Base-by-base conservation (phyloP, 2,329 filamentous ascomycete species). In the Fonsecaea monophora region DNA sequence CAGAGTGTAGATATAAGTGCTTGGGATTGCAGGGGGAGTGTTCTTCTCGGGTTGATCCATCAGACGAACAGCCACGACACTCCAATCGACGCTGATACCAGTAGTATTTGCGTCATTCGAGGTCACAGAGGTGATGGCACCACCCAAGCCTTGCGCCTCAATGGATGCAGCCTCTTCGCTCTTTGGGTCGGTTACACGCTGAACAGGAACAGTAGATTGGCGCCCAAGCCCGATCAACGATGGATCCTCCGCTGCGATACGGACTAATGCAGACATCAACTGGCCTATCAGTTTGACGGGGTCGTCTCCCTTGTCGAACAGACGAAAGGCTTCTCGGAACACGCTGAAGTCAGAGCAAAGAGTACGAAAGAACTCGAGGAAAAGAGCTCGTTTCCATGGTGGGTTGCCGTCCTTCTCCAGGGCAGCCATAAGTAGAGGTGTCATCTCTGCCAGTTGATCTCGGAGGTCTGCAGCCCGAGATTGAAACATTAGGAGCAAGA, bases 21-120 rank as follows among this genome's bases (percentile, higher is more conserved):
- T 94, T 0, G 95, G 95, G 25, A 96, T 86, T 0, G 82, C 73
- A 3, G 94, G 93, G 0, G 94, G 86, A 56, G 97, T 94, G 0
- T 88, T 87, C 77, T 98, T 99, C 80, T 99, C 95, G 21, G 98
- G 86, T 70, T 97, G 92, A 73, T 99, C 95, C 68, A 98, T 92
- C 75, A 92, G 97, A 4, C 93, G 90, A 10, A 93, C 90, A 58
- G 92, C 87, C 68, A 97, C 86, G 12, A 90, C 86, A 77, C 95
- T 99, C 93, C 93, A 98, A 74, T 96, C 91, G 3, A 86, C 88
- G 78, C 93, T 97, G 74, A 99, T 94, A 8, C 92, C 93, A 57
- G 83, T 81, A 0, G 87, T 88, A 70, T 86, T 90, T 32, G 86
- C 83, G 32, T 89, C 89, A 64, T 89, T 88, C 0, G 88, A 83